Base-by-base conservation (phyloP, 192 early-diverging fungal species). In the Chytriomyces confervae region DNA sequence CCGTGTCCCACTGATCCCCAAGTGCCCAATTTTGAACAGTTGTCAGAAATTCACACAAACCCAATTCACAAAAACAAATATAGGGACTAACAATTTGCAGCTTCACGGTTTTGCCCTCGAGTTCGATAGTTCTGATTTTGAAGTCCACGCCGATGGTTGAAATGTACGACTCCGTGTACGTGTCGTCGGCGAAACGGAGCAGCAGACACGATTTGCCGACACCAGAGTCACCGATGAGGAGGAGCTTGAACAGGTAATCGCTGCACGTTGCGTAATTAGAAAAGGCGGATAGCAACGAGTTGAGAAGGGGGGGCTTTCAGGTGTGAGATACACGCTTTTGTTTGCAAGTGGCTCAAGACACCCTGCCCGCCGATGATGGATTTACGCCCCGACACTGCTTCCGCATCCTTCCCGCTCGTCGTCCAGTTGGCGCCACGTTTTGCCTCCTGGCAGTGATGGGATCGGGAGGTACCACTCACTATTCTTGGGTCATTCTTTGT, bases 91-190 rank as follows among this genome's bases (percentile, higher is more conserved):
- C 92, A 79, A 98, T 97, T 83, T 97, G 96, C 61, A 98, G 88
- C 86, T 98, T 98, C 48, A 98, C 96, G 50, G 95, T 97, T 84
- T 98, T 99, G 66, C 96, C 96, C 82, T 98, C 97, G 64, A 99
- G 90, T 80, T 99, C 97, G 73, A 98, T 98, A 65, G 96, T 98
- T 79, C 96, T 93, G 83, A 98, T 98, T 95, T 97, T 98, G 93
- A 99, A 99, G 89, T 99, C 97, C 46, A 99, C 96, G 67, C 97
- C 97, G 79, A 98, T 98, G 77, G 97, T 99, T 74, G 92, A 93
- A 85, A 98, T 97, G 89, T 97, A 98, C 81, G 92, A 94, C 84
- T 99, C 96, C 27, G 96, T 98, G 84, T 97, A 99, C 27, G 96
- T 97, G 87, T 98, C 96, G 85, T 99, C 96, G 2, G 96, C 96